A percentile compares a stretch with the other conserved stretches of the same genome.
phyloP scores from a whole-genome alignment of 2,329 filamentous ascomycete species.

The Phyllosticta citribraziliensis region DNA sequence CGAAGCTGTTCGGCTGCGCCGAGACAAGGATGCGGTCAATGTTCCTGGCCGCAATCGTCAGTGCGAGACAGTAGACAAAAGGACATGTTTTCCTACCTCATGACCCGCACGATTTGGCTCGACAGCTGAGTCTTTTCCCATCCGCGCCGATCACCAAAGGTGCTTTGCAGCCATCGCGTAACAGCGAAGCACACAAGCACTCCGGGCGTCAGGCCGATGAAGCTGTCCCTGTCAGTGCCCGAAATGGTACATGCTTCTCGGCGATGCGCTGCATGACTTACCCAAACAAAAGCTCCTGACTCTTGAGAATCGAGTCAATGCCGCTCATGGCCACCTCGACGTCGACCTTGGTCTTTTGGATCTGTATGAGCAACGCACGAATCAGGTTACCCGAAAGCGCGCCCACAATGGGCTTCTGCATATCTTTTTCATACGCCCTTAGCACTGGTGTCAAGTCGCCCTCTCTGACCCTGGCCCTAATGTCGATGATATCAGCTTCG shows the following conservation, averaged over 20 bases:
- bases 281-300: conserved; percentile 91
- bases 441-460: conserved; percentile 90
- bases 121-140: conserved; percentile 61
- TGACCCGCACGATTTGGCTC: conserved; percentile 5
- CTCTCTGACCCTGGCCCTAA: conserved; percentile 72
- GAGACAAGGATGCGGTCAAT: conserved; percentile 59
- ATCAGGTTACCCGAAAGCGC: conserved; percentile 80
- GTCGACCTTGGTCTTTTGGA: conserved; percentile 98
- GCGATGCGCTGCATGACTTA: conserved; percentile 17
- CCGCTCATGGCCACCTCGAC: conserved; percentile 92
- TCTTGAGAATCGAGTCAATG: conserved; percentile 89
- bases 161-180: conserved; percentile 58
- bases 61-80: neutral
- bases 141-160: conserved; percentile 63
- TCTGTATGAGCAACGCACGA: conserved; percentile 83
- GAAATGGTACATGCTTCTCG: neutral
- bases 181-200: conserved; percentile 75
- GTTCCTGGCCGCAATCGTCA: conserved; percentile 40
- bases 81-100: conserved; percentile 13
- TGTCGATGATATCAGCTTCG: conserved; percentile 60
- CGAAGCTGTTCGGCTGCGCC: conserved; percentile 54
- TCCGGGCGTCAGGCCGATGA: conserved; percentile 86
- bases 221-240: conserved; percentile 39
- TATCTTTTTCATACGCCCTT: conserved; percentile 80
- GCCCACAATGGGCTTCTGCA: conserved; percentile 71